Percentiles rank a stretch among this genome's conserved stretches.
Conservation (phyloP, 768 basidiomycete species). For the Leccinum obscurum region DNA sequence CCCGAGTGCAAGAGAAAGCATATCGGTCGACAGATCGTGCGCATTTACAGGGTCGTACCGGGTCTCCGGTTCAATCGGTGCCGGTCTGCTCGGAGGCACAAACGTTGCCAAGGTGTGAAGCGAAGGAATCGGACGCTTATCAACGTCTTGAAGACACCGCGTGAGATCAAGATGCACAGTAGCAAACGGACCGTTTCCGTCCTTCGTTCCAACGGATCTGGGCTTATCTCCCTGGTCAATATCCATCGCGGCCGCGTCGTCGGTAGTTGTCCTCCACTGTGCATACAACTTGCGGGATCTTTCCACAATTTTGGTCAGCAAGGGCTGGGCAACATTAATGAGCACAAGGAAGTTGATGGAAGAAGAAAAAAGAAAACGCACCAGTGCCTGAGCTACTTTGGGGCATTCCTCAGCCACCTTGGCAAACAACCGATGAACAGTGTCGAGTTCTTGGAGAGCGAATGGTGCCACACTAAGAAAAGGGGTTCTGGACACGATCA, state of each 20-base stretch:
- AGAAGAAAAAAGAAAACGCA: constrained; percentile 29
- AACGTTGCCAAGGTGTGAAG: constrained; percentile 28
- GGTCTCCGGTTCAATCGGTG: constrained; percentile 17
- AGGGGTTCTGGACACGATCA: constrained; percentile 64
- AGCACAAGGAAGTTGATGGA: constrained; percentile 6
- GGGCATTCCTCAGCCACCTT: constrained; percentile 59
- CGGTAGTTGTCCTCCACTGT: constrained; percentile 36
- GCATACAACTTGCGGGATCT: constrained; percentile 49
- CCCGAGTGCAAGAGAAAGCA: constrained; percentile 33
- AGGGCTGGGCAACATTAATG: constrained; percentile 39
- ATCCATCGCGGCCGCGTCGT: constrained; percentile 26
- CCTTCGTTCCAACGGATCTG: background rate
- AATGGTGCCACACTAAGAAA: constrained; percentile 55
- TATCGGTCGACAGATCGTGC: constrained; percentile 34
- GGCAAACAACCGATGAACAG: constrained; percentile 55
- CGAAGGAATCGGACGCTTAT: constrained; percentile 18
- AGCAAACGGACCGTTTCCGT: constrained; percentile 19
- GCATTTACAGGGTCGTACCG: constrained; percentile 21
- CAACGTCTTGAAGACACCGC: constrained; percentile 27
- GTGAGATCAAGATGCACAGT: constrained; percentile 27
- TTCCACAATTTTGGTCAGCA: constrained; percentile 55
- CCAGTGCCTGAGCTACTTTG: constrained; percentile 59
- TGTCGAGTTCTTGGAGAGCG: constrained; percentile 62
- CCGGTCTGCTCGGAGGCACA: constrained; percentile 17
- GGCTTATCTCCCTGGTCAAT: constrained; percentile 19